Percentiles rank a stretch among this genome's conserved stretches.
phyloP scores from a whole-genome alignment of 2,329 filamentous ascomycete species.

The Blumeria hordei region DNA sequence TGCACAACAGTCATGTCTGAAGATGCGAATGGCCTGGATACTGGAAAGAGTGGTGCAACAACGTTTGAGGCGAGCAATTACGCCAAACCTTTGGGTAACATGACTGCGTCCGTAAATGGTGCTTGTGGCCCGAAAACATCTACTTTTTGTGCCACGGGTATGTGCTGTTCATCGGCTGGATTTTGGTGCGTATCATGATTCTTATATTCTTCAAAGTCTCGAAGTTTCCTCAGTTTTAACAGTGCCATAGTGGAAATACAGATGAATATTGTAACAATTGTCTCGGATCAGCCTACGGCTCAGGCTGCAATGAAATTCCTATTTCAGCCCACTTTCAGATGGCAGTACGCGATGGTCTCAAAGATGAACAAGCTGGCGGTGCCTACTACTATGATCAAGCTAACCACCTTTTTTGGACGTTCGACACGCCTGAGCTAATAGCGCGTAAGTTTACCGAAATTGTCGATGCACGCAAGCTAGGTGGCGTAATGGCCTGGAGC shows the following conservation, averaged over 20 bases:
- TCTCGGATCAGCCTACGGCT: background rate
- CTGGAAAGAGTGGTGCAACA: background rate
- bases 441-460: conserved; percentile 35
- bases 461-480: conserved; percentile 28
- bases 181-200: background rate
- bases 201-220: background rate
- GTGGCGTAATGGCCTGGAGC: conserved; percentile 55
- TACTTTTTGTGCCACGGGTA: background rate
- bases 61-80: background rate
- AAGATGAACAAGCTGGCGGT: conserved; percentile 34
- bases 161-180: background rate
- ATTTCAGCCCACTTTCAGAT: conserved; percentile 21
- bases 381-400: conserved; percentile 41
- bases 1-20: conserved; percentile 33
- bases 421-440: conserved; percentile 39
- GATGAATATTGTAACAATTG: background rate
- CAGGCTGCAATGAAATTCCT: background rate
- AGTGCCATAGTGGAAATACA: background rate
- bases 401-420: conserved; percentile 46
- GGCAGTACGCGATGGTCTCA: conserved; percentile 26
- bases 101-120: background rate
- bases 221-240: background rate
- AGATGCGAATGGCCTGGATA: conserved; percentile 19
- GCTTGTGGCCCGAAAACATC: background rate
- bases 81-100: background rate